phyloP scores from a whole-genome alignment of 352 stramenopile genomes.

The Globisporangium iwayamae region DNA sequence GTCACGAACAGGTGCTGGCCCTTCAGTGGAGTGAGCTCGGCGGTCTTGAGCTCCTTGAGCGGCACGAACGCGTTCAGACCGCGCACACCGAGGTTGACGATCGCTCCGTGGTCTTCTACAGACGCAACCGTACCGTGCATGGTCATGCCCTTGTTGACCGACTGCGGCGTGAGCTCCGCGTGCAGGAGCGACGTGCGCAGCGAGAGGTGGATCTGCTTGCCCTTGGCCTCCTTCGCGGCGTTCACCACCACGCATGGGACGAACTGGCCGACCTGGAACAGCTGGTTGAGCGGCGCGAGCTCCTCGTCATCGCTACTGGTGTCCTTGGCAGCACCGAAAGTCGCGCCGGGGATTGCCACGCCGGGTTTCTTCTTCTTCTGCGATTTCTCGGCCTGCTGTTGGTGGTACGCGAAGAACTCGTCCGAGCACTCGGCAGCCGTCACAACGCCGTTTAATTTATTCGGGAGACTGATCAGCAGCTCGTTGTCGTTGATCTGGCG shows the following conservation, averaged over 20 bases:
- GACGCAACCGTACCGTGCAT: conserved; percentile 87
- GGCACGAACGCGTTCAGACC: conserved; percentile 77
- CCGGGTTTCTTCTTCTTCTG: conserved; percentile 24
- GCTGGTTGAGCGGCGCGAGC: conserved; percentile 39
- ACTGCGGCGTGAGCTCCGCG: conserved; percentile 54
- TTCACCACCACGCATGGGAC: conserved; percentile 79
- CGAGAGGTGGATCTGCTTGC: conserved; percentile 90
- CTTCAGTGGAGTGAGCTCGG: conserved; percentile 24
- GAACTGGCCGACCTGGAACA: conserved; percentile 82
- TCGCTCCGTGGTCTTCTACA: conserved; percentile 93
- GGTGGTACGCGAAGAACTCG: conserved; percentile 52
- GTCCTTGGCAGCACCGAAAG: neutral
- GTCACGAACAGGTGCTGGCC: conserved; percentile 72
- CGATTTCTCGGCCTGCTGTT: conserved; percentile 16
- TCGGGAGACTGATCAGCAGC: conserved; percentile 88
- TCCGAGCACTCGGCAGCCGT: conserved; percentile 71
- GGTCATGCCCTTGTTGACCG: conserved; percentile 61
- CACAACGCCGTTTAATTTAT: conserved; percentile 93
- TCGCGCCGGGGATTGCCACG: conserved; percentile 4
- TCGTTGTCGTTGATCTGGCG: conserved; percentile 84
- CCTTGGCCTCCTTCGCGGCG: conserved; percentile 66
- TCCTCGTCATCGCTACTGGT: conserved; percentile 23
- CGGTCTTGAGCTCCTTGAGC: conserved; percentile 58
- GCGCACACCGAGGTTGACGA: conserved; percentile 89
- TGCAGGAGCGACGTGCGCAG: conserved; percentile 86